phyloP scores from a whole-genome alignment of 2,329 filamentous ascomycete genomes.

The Penicillium sp. region DNA sequence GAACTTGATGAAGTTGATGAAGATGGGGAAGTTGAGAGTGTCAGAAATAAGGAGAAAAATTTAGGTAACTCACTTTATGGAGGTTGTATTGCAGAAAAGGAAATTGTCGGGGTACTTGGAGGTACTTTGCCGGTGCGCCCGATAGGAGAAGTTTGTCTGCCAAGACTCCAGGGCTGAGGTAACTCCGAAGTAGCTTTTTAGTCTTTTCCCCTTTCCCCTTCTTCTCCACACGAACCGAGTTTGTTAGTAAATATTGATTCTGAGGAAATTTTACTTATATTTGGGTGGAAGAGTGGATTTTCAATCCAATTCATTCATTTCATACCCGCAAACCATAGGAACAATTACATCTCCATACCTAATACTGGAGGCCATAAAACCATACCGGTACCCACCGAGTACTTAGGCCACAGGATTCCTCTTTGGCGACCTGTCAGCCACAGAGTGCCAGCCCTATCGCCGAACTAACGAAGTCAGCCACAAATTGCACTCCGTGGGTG shows the following conservation, averaged over 20 bases:
- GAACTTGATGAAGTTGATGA: neutral
- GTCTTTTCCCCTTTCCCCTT: constrained; percentile 1
- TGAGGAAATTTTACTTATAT: neutral
- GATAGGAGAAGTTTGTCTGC: constrained; percentile 1
- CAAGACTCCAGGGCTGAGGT: constrained; percentile 8
- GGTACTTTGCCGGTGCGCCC: constrained; percentile 2
- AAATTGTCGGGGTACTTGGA: constrained; percentile 7
- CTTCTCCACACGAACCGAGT: constrained; percentile 5
- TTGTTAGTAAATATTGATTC: neutral
- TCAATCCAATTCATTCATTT: neutral
- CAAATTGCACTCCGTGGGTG: constrained; percentile 2
- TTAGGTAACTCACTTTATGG: constrained; percentile 9
- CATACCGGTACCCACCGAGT: neutral
- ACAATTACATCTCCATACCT: neutral
- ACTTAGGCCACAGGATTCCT: neutral
- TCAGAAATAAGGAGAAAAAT: constrained; percentile 10
- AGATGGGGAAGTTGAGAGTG: neutral
- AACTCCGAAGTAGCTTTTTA: constrained; percentile 5
- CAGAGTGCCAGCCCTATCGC: constrained; percentile 16
- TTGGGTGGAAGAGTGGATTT: neutral
- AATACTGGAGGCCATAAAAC: neutral
- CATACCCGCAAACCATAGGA: neutral
- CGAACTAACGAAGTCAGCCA: constrained; percentile 15
- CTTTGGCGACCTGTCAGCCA: constrained; percentile 6
- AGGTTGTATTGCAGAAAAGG: constrained; percentile 2